These are phyloP conservation scores for Suhomyces tanzawaensis DNA, from an alignment of 805 yeast genomes.

Conservation along the genomic window DNA sequence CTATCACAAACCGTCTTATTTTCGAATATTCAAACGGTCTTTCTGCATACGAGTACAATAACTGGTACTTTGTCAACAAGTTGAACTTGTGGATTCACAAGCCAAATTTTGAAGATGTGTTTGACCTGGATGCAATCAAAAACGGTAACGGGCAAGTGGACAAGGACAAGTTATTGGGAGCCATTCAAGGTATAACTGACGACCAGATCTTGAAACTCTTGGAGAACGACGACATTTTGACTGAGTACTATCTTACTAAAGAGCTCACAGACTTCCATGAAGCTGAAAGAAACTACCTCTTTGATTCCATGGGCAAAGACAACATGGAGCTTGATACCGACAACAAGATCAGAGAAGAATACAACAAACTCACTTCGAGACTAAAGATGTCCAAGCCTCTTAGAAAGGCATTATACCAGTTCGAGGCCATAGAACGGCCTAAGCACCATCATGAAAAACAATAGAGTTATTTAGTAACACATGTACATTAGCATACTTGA, in stretches of 20 bases:
- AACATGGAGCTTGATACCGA: slow-evolving; percentile 2
- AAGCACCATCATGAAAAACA: slow-evolving; percentile 3
- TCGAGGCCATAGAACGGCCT: slow-evolving; percentile 7
- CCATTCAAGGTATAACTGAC: slow-evolving; percentile 24
- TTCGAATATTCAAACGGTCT: slow-evolving; percentile 20
- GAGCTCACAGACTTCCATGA: slow-evolving; percentile 17
- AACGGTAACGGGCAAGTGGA: slow-evolving; percentile 8
- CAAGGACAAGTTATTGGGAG: slow-evolving; percentile 12
- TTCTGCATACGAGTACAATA: slow-evolving; percentile 10
- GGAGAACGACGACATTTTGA: slow-evolving; percentile 18
- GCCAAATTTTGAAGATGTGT: slow-evolving; percentile 6
- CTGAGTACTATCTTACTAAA: slow-evolving; percentile 21
- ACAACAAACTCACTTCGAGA: slow-evolving; percentile 6
- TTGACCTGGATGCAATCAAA: slow-evolving; percentile 5
- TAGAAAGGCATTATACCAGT: slow-evolving; percentile 11
- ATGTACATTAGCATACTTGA: no score
- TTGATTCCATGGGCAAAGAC: slow-evolving; percentile 10
- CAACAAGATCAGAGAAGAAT: background rate
- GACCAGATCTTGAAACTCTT: slow-evolving; percentile 21
- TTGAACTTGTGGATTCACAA: slow-evolving; percentile 19
- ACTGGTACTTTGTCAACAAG: slow-evolving; percentile 18
- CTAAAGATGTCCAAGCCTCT: slow-evolving; percentile 9
- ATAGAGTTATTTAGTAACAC: background rate
- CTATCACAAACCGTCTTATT: slow-evolving; percentile 14
- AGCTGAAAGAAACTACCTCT: slow-evolving; percentile 17